These are phyloP conservation scores for Saccharomycopsis hybrid DNA, from an alignment of 1,139 yeast species.

Conservation along the genomic window DNA sequence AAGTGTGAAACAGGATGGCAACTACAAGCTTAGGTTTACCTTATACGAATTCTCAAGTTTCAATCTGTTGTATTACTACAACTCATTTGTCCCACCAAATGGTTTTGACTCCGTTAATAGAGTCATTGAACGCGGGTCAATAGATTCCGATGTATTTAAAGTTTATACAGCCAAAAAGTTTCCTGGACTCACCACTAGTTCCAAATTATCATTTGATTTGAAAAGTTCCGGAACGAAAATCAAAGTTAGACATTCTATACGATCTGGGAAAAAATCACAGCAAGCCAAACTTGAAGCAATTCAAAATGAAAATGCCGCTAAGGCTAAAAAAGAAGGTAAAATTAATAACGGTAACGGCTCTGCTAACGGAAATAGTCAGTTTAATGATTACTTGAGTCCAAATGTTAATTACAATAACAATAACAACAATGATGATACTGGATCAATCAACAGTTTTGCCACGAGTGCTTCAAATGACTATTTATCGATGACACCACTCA, in stretches of 20 bases:
- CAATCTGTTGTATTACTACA: conserved; percentile 6
- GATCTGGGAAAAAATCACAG: conserved; percentile 19
- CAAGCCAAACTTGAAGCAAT: conserved; percentile 1
- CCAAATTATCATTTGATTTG: conserved; percentile 20
- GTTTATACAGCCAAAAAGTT: conserved; percentile 38
- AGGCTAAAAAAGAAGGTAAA: neutral
- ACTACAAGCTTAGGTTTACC: conserved; percentile 16
- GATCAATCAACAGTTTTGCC: conserved; percentile 17
- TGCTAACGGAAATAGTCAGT: neutral
- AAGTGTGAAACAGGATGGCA: conserved; percentile 21
- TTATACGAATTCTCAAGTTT: conserved; percentile 16
- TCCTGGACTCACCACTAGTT: conserved; percentile 31
- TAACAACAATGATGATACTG: conserved; percentile 9
- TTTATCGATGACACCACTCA: conserved; percentile 17
- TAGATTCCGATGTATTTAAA: conserved; percentile 29
- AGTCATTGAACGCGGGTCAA: conserved; percentile 19
- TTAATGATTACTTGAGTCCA: neutral
- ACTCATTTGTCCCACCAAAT: conserved; percentile 5
- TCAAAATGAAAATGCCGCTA: neutral
- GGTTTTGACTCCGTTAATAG: neutral
- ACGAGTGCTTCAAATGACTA: conserved; percentile 11
- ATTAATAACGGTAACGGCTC: neutral
- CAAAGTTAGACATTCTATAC: conserved; percentile 20
- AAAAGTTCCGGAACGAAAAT: conserved; percentile 20
- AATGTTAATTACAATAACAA: conserved; percentile 1